Evolutionary conservation across 2,329 filamentous ascomycete genomes (phyloP).

Genomic region (Ceratocystis smalleyi): DNA sequence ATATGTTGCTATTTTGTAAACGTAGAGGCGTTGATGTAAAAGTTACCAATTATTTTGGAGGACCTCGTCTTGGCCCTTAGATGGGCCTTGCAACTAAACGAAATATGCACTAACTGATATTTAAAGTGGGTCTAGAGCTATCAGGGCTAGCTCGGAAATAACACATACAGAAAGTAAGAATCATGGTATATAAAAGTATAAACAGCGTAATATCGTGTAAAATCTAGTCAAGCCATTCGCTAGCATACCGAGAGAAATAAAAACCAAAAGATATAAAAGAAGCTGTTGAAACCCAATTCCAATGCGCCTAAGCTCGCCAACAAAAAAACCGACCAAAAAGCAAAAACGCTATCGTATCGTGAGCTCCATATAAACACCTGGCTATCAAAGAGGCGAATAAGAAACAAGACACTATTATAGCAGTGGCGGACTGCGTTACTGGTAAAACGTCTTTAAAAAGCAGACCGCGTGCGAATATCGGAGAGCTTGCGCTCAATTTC

Average conservation of each 20-base stretch:
- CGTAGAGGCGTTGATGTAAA: neutral
- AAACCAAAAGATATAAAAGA: neutral
- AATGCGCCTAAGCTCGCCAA: conserved; percentile 14
- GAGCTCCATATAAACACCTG: conserved; percentile 4
- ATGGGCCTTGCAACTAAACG: neutral
- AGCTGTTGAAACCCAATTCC: conserved; percentile 4
- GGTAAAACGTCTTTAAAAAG: conserved; percentile 35
- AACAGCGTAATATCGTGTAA: conserved; percentile 8
- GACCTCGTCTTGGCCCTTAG: neutral
- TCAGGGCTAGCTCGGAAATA: neutral
- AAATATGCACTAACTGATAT: neutral
- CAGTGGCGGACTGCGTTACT: neutral
- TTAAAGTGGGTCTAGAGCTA: neutral
- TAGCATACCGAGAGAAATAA: neutral
- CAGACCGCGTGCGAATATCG: conserved; percentile 43
- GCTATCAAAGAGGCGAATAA: neutral
- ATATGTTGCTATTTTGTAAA: neutral
- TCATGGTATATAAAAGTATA: conserved; percentile 15
- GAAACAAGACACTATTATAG: neutral
- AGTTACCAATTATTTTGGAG: neutral
- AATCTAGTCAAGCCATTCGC: conserved; percentile 7
- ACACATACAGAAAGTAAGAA: neutral
- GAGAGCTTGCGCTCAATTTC: conserved; percentile 96
- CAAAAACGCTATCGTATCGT: conserved; percentile 3
- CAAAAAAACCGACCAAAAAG: conserved; percentile 8